Base-by-base conservation (phyloP, 2,329 filamentous ascomycete genomes). In the Ophiostoma himal-ulmi region DNA sequence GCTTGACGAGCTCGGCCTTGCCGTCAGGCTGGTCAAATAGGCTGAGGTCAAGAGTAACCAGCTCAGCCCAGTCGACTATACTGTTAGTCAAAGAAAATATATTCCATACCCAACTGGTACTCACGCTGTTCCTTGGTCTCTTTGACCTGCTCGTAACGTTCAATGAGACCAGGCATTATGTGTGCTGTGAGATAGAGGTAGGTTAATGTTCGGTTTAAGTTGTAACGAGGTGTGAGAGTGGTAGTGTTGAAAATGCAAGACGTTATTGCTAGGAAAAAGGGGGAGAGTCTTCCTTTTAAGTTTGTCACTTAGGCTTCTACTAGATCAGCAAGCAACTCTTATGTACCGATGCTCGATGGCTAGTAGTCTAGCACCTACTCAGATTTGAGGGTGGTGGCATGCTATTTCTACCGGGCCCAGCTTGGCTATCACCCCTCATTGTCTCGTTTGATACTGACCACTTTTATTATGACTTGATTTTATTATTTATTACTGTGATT, bases 21-120 rank as follows among this genome's bases (percentile, higher is more conserved):
- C 78, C 78, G 11, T 76, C 76, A 5, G 78, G 78, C 65, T 76
- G 68, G 26, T 78, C 77, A 60, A 77, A 78, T n/a, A 75, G 74
- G 70, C 74, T 73, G 11, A 78, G 73, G 48, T 78, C 78, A 11
- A 78, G 74, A 1, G 77, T 78, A 41, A 72, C 67, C 6, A 74
- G 72, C 54, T 74, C 72, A 17, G 73, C 73, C 73, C 73, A 74
- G 68, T 74, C 73, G 37, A 74, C 72, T 73, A 22, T 20, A 10
- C 8, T 5, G 14, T 69, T 52, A 70, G 68, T 26, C 1, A 11
- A n/a, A 5, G 20, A 20, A 7, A 30, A 1, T 30, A 11, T 1
- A 4, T 5, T 30, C 44, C 26, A 17, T 4, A 22, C 5, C 10
- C 13, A 22, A 57, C 52, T 7, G n/a, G 5, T 20, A 70, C 73